Conservation (phyloP, 371 early-diverging fungal genomes). For the Mortierella sp. region DNA sequence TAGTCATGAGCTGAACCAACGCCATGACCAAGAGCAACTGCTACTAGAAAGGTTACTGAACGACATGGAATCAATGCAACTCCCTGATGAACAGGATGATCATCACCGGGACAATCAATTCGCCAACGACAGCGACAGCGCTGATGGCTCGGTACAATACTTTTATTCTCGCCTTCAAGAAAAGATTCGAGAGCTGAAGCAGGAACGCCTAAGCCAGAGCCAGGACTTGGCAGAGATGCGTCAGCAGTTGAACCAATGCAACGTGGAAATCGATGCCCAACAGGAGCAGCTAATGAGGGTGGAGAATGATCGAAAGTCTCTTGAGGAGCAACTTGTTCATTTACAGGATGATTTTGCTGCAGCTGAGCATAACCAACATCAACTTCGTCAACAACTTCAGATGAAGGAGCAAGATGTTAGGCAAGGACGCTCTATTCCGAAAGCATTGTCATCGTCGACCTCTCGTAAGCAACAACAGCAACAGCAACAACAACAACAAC, state of each 20-base stretch:
- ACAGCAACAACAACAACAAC: not conserved
- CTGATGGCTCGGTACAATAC: conserved; percentile 4
- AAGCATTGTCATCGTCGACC: conserved; percentile 11
- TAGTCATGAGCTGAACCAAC: conserved; percentile 21
- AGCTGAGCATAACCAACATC: conserved; percentile 15
- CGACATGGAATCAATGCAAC: conserved; percentile 15
- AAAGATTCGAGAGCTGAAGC: conserved; percentile 17
- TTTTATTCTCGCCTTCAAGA: conserved; percentile 23
- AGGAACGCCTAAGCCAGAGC: conserved; percentile 16
- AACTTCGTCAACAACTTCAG: conserved; percentile 29
- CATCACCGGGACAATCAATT: not conserved
- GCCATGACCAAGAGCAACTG: conserved; percentile 9
- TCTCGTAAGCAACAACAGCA: conserved; percentile 3
- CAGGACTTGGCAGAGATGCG: conserved; percentile 17
- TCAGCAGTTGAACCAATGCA: conserved; percentile 21
- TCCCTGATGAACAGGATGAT: not conserved
- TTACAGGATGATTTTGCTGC: conserved; percentile 21
- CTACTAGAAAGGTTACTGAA: conserved; percentile 19
- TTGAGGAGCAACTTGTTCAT: conserved; percentile 16
- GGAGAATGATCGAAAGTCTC: conserved; percentile 19
- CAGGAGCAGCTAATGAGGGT: conserved; percentile 22
- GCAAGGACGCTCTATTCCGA: not conserved
- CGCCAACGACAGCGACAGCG: conserved; percentile 10
- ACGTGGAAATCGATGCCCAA: conserved; percentile 26
- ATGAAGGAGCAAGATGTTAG: not conserved